A percentile compares a stretch with the other conserved stretches of the same genome.
phyloP scores from a whole-genome alignment of 805 yeast species.

The Naumovozyma dairenensis region DNA sequence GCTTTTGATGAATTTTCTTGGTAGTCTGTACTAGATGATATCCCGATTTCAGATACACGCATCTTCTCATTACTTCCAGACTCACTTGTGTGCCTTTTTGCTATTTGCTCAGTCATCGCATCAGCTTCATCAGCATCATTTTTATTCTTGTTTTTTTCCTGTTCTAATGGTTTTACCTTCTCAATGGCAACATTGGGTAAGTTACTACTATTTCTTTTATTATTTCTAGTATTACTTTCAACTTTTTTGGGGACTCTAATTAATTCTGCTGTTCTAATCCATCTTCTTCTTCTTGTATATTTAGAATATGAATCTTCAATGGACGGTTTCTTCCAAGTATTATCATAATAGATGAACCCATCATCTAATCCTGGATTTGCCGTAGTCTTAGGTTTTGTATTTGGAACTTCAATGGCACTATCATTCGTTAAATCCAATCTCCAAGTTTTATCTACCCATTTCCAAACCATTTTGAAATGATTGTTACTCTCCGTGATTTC shows the following conservation, averaged over 20 bases:
- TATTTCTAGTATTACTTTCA: not conserved
- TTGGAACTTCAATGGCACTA: conserved; percentile 66
- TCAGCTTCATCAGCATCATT: no score
- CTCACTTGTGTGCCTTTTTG: not conserved
- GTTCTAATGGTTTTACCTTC: no score
- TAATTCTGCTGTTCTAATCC: conserved; percentile 92
- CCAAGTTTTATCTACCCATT: conserved; percentile 95
- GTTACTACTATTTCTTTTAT: not conserved
- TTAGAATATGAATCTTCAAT: conserved; percentile 81
- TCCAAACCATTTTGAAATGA: conserved; percentile 88
- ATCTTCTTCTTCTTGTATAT: conserved; percentile 87
- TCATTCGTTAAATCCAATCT: conserved; percentile 80
- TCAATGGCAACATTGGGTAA: conserved; percentile 1
- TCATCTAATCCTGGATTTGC: conserved; percentile 73
- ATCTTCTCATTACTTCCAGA: no score
- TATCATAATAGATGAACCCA: conserved; percentile 83
- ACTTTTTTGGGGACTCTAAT: conserved; percentile 27
- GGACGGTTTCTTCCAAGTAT: conserved; percentile 86
- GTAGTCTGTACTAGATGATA: no score
- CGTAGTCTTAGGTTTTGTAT: conserved; percentile 41
- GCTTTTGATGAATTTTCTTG: no score
- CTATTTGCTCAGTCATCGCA: not conserved
- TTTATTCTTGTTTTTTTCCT: not conserved
- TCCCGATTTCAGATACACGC: no score
- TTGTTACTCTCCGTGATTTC: no score